Base-by-base conservation (phyloP, 1,284 basidiomycete genomes). In the Peniophora sp. region DNA sequence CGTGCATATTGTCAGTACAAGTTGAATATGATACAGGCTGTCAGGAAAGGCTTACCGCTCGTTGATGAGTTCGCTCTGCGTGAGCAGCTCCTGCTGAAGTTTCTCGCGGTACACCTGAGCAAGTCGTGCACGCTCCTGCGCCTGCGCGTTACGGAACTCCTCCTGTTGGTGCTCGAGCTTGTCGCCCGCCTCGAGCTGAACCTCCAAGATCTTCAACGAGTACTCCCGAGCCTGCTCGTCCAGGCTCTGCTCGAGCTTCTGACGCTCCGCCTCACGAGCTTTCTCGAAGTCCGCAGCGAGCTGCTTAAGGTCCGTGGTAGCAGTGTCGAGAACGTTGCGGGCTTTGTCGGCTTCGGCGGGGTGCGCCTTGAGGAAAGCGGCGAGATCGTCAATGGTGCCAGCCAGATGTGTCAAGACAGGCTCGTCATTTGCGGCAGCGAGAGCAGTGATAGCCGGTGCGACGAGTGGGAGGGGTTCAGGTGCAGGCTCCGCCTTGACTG, bases 361-460 rank as follows among this genome's bases (percentile, higher is more conserved):
- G 59, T 87, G 88, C 23, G 79, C 71, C 41, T 80, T 81, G 37
- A 97, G 74, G 70, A 89, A 95, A 11, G 84, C 79, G 17, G 94
- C 86, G 48, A 99, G 85, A 63, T 87, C 83, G 70, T 98, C 96
- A 60, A 99, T 98, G 42, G 93, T 96, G 12, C 83, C 79, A 3
- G 95, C 96, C 15, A 99, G 83, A 65, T 97, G 92, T 1, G 85
- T 77, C 55, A 99, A 88, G 61, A 97, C 85, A 15, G 96, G 95
- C 58, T 96, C 90, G 27, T 32, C 27, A 12, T 32, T 32, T 5
- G 85, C 85, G 15, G 74, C 68, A 42, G 75, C 76, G 48, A 94
- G 75, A 51, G 85, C 84, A 51, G 83, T 78, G 51, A 99, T 81
- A 35, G 81, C 78, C 3, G 94, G 91, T 0, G 91, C 86, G 54